Evolutionary conservation across 306 rosid species (phyloP).

Genomic region (Trifolium repens): DNA sequence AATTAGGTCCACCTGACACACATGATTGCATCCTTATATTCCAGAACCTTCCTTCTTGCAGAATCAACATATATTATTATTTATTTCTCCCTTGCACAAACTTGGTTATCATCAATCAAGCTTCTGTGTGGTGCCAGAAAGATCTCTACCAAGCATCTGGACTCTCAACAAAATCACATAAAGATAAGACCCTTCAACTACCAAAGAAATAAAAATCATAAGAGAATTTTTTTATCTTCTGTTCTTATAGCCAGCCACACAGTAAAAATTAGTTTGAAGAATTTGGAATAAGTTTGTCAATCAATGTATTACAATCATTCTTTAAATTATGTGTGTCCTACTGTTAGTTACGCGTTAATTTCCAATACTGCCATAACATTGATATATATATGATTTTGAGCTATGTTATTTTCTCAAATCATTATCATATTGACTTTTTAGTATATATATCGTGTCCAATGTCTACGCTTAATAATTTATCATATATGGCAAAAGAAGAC

Average conservation of each 20-base stretch:
- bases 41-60: conserved; percentile 40
- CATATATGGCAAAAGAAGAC: too few species aligned
- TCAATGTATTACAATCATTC: neutral
- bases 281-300: conserved; percentile 36
- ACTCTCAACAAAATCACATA: conserved; percentile 31
- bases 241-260: conserved; percentile 8
- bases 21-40: conserved; percentile 33
- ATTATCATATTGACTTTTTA: too few species aligned
- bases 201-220: conserved; percentile 39
- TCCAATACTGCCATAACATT: too few species aligned
- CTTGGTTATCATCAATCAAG: conserved; percentile 44
- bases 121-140: conserved; percentile 28
- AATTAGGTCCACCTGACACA: conserved; percentile 42
- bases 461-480: too few species aligned
- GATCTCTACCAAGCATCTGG: conserved; percentile 31
- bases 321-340: too few species aligned
- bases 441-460: too few species aligned
- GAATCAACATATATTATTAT: neutral
- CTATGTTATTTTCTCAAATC: too few species aligned
- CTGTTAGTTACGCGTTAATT: too few species aligned
- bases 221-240: neutral
- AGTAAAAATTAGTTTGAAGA: neutral
- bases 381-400: too few species aligned
- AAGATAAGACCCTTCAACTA: conserved; percentile 39
- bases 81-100: conserved; percentile 29